Evolutionary conservation across 1,284 basidiomycete species (phyloP).

Genomic region (Leccinum cinnamomeum): DNA sequence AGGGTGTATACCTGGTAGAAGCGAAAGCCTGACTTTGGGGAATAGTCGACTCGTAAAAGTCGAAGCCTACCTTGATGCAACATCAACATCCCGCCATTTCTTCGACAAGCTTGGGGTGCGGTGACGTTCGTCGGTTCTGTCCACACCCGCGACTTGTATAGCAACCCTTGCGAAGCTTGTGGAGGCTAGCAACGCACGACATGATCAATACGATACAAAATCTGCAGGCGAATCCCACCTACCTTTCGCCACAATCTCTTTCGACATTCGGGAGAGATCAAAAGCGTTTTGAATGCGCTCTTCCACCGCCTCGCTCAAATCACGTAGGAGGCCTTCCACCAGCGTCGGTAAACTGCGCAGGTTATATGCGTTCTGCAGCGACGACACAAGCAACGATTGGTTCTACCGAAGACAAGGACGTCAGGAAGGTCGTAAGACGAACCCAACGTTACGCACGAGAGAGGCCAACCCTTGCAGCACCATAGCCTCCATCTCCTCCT

Average conservation of each 20-base stretch:
- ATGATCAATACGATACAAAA: neutral
- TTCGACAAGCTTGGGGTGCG: slow-evolving; percentile 78
- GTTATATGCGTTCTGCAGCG: slow-evolving; percentile 94
- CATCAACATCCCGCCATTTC: slow-evolving; percentile 77
- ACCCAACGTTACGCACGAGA: slow-evolving; percentile 50
- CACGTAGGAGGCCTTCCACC: slow-evolving; percentile 76
- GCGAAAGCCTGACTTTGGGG: slow-evolving; percentile 2
- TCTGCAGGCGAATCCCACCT: slow-evolving; percentile 13
- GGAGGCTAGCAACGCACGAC: neutral
- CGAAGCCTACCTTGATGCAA: slow-evolving; percentile 57
- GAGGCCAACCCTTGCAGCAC: slow-evolving; percentile 74
- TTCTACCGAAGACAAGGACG: slow-evolving; percentile 50
- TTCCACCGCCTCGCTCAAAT: slow-evolving; percentile 84
- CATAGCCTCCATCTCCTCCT: slow-evolving; percentile 86
- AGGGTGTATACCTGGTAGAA: slow-evolving; percentile 81
- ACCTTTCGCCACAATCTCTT: slow-evolving; percentile 81
- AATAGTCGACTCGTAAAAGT: neutral
- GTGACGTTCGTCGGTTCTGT: slow-evolving; percentile 85
- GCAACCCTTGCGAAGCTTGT: slow-evolving; percentile 39
- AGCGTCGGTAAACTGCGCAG: slow-evolving; percentile 80
- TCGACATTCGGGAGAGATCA: slow-evolving; percentile 82
- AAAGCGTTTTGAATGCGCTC: slow-evolving; percentile 80
- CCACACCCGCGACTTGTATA: slow-evolving; percentile 78
- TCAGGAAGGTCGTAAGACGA: neutral
- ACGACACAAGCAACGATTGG: slow-evolving; percentile 84